These are phyloP conservation scores for Blastocystis sp. DNA, from an alignment of 352 stramenopile species.

Conservation along the genomic window DNA sequence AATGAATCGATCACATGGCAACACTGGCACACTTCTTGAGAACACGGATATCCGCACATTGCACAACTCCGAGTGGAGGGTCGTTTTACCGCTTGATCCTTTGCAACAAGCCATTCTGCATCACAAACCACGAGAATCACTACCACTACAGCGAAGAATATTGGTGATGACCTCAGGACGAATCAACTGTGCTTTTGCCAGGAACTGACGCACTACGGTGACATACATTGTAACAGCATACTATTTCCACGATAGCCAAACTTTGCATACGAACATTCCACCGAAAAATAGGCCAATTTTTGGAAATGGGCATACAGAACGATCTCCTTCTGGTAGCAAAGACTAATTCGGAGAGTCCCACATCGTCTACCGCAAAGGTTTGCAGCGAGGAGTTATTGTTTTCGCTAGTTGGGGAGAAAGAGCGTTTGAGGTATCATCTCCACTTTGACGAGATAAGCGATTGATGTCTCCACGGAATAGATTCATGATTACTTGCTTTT, in stretches of 20 bases:
- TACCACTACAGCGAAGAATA: constrained; percentile 5
- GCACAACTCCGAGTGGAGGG: neutral
- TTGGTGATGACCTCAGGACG: constrained; percentile 31
- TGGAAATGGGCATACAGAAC: constrained; percentile 63
- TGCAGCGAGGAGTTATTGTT: constrained; percentile 59
- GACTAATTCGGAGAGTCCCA: neutral
- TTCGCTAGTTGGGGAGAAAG: neutral
- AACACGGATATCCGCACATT: constrained; percentile 6
- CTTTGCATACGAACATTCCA: constrained; percentile 61
- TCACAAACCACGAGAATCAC: neutral
- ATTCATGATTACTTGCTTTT: constrained; percentile 61
- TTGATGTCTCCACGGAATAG: constrained; percentile 62
- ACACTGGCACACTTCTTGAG: constrained; percentile 35
- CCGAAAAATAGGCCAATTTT: constrained; percentile 62
- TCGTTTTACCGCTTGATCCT: neutral
- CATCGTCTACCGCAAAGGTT: constrained; percentile 59
- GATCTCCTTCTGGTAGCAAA: constrained; percentile 64
- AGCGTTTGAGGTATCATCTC: neutral
- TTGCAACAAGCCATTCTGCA: neutral
- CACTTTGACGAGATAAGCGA: constrained; percentile 27
- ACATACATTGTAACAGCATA: neutral
- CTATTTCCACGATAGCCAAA: constrained; percentile 50
- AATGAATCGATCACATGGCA: constrained; percentile 8
- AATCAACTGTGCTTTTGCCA: constrained; percentile 51
- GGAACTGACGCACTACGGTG: constrained; percentile 26